Evolutionary conservation across 352 stramenopile genomes (phyloP).

Genomic region (Globisporangium iwayamae): DNA sequence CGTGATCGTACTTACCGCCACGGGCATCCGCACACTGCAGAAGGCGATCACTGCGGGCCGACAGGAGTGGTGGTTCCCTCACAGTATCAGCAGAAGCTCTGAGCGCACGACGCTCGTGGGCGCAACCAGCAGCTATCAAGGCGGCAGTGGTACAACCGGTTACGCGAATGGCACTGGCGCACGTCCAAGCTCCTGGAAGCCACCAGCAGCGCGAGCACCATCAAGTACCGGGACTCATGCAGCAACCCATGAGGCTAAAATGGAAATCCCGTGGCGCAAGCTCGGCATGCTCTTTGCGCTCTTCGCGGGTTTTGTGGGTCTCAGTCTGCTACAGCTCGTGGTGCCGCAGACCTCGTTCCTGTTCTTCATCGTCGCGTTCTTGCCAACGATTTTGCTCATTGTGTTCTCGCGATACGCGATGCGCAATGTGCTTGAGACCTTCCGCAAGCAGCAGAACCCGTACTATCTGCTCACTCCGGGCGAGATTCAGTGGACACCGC

Average conservation of each 20-base stretch:
- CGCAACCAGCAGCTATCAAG: background rate
- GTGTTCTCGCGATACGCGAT: conserved; percentile 68
- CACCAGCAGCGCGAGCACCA: background rate
- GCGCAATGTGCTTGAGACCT: conserved; percentile 47
- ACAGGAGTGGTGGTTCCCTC: conserved; percentile 72
- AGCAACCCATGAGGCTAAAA: conserved; percentile 32
- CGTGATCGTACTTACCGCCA: conserved; percentile 86
- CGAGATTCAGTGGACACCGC: conserved; percentile 44
- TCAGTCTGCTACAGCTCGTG: conserved; percentile 93
- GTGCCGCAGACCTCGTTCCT: conserved; percentile 76
- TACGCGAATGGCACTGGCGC: background rate
- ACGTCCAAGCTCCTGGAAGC: background rate
- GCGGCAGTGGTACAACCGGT: conserved; percentile 1
- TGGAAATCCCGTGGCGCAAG: conserved; percentile 66
- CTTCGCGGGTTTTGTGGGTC: conserved; percentile 86
- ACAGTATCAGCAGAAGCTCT: background rate
- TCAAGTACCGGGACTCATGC: conserved; percentile 3
- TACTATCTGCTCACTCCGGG: conserved; percentile 40
- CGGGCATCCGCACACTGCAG: conserved; percentile 81
- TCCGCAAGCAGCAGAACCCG: conserved; percentile 46
- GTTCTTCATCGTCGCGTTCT: conserved; percentile 66
- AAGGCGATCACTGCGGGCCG: conserved; percentile 88
- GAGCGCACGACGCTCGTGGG: conserved; percentile 29
- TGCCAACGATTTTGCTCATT: conserved; percentile 68
- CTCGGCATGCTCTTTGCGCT: conserved; percentile 78